Percentiles rank a stretch among this genome's conserved stretches.
Conservation (phyloP, 768 basidiomycete species). For the Kwoniella mangroviensis region DNA sequence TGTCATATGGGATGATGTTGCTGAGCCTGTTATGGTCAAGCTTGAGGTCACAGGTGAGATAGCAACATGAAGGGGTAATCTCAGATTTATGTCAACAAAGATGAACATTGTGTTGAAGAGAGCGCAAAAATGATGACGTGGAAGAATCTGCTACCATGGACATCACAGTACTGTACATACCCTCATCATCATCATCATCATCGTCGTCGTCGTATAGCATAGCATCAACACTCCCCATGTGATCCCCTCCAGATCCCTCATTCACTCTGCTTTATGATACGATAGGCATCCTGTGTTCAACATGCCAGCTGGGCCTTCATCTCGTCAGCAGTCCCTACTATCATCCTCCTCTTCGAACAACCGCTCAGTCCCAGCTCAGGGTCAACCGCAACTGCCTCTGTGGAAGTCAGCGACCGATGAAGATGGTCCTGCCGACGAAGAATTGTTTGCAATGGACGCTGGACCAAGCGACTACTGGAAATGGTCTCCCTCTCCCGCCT, state of each 20-base stretch:
- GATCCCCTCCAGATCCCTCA: too few species aligned
- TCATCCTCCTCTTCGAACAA: slow-evolving; percentile 26
- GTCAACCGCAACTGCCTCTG: background rate
- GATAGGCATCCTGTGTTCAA: too few species aligned
- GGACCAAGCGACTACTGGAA: slow-evolving; percentile 42
- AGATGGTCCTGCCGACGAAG: background rate
- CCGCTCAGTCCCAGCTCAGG: slow-evolving; percentile 22
- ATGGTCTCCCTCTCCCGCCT: background rate
- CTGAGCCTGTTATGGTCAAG: background rate
- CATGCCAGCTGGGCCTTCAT: slow-evolving; percentile 3
- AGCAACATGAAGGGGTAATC: too few species aligned
- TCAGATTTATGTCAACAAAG: slow-evolving; percentile 5
- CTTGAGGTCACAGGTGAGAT: background rate
- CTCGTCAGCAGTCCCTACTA: slow-evolving; percentile 22
- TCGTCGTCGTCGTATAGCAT: too few species aligned
- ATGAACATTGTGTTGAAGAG: too few species aligned
- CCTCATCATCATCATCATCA: too few species aligned
- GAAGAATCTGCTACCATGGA: too few species aligned
- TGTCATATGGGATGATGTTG: background rate
- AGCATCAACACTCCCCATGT: too few species aligned
- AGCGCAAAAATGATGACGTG: too few species aligned
- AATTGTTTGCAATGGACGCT: slow-evolving; percentile 10
- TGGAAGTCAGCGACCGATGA: slow-evolving; percentile 2
- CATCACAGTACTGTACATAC: too few species aligned
- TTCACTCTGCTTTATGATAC: too few species aligned